phyloP scores from a whole-genome alignment of 768 basidiomycete genomes.

The Imleria badia region DNA sequence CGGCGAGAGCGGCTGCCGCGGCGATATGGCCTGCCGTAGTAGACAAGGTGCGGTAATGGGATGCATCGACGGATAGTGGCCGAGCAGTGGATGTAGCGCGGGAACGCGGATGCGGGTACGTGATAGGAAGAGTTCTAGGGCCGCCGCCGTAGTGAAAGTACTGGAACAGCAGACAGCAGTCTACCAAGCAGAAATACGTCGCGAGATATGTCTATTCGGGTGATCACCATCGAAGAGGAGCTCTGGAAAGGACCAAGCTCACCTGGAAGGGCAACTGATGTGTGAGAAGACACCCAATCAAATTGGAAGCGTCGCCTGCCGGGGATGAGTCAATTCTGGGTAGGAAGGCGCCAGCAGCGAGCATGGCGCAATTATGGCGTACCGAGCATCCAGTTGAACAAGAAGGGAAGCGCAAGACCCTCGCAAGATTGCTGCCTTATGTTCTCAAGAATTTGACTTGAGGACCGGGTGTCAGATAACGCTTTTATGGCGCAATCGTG shows the following conservation, averaged over 20 bases:
- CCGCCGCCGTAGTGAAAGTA: slow-evolving; percentile 71
- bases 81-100: slow-evolving; percentile 45
- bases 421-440: slow-evolving; percentile 73
- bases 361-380: slow-evolving; percentile 26
- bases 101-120: slow-evolving; percentile 40
- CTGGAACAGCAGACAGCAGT: slow-evolving; percentile 72
- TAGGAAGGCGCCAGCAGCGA: background rate
- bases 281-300: slow-evolving; percentile 89
- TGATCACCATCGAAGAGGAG: slow-evolving; percentile 5
- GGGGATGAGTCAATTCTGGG: slow-evolving; percentile 7
- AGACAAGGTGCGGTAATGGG: slow-evolving; percentile 69
- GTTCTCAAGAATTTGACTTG: slow-evolving; percentile 85
- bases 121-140: slow-evolving; percentile 33
- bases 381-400: slow-evolving; percentile 93
- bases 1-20: slow-evolving; percentile 65
- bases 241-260: slow-evolving; percentile 22
- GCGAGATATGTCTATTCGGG: slow-evolving; percentile 79
- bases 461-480: slow-evolving; percentile 2
- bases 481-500: slow-evolving; percentile 6
- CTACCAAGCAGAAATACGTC: slow-evolving; percentile 84
- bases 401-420: slow-evolving; percentile 89
- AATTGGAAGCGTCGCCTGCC: slow-evolving; percentile 87
- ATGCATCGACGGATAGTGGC: slow-evolving; percentile 52
- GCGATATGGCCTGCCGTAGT: slow-evolving; percentile 72
- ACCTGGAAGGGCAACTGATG: slow-evolving; percentile 95